Base-by-base conservation (phyloP, 768 basidiomycete genomes). In the Termitomyces sp. region DNA sequence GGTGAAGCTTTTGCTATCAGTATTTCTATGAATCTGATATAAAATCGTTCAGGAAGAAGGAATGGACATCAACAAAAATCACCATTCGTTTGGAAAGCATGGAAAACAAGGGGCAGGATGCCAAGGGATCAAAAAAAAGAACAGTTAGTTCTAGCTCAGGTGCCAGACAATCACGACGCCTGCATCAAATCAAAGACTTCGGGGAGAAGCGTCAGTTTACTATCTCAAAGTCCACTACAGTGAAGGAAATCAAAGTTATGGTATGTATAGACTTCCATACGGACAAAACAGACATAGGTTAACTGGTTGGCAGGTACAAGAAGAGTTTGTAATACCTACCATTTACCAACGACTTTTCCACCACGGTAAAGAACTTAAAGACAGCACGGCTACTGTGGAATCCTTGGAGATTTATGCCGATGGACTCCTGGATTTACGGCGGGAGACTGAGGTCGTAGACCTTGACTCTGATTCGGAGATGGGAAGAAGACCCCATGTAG, bases 221-320 rank as follows among this genome's bases (percentile, higher is more conserved):
- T 12, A 78, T 93, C 46, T 73, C 75, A 45, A 92, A 89, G 68
- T 67, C 71, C 32, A 90, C 82, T 61, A 85, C 87, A 0, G 79
- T 94, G 52, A 91, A 87, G 68, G 90, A 92, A 16, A 82, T 93
- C 64, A 92, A 92, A 70, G 66, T 89, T 55, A 77, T 82, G 77
- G 87, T 90, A 57, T 58, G 82, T 14, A 30, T 36, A 4, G 56
- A 51, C 14, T n/a, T 28, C 26, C 40, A 36, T 18, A 18, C 24
- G 48, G 33, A 20, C 30, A 54, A 32, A 30, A 7, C 30, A 30
- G 6, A 30, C 30, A 30, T 14, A 53, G n/a, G 20, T 36, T 22
- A 58, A 59, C 53, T 47, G 51, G 28, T 24, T 32, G 22, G 28
- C 63, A 92, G 90, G 66, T 91, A 44, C 83, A 87, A 47, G 79